Evolutionary conservation across 192 early-diverging fungal species (phyloP).

Genomic region (Blastocladiella britannica): DNA sequence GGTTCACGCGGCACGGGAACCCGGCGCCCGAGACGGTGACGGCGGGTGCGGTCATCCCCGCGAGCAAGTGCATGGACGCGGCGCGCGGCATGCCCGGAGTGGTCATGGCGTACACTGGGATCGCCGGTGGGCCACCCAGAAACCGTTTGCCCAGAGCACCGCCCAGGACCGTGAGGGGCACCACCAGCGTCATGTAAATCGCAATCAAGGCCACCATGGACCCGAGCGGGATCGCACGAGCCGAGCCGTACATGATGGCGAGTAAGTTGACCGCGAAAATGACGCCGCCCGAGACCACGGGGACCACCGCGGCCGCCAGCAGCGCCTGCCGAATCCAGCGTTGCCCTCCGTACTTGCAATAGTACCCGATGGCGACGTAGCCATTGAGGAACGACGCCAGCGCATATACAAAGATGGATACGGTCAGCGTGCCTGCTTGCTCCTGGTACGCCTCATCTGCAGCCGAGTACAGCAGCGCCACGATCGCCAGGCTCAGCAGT

Average conservation of each 20-base stretch:
- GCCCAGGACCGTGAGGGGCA: constrained; percentile 65
- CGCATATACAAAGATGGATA: constrained; percentile 60
- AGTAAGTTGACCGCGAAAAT: constrained; percentile 65
- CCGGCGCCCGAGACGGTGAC: constrained; percentile 10
- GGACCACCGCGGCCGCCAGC: constrained; percentile 45
- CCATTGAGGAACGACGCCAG: constrained; percentile 45
- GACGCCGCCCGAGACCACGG: constrained; percentile 27
- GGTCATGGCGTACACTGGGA: no score
- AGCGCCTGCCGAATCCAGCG: constrained; percentile 46
- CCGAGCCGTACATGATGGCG: constrained; percentile 55
- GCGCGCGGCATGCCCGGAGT: not conserved
- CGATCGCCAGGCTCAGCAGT: constrained; percentile 47
- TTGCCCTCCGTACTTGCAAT: constrained; percentile 39
- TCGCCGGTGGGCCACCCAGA: not conserved
- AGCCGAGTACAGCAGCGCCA: constrained; percentile 39
- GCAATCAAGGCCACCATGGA: constrained; percentile 61
- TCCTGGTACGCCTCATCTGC: constrained; percentile 35
- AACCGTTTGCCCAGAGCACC: constrained; percentile 47
- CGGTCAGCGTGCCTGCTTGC: constrained; percentile 51
- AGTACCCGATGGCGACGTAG: constrained; percentile 43
- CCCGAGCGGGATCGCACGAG: constrained; percentile 70
- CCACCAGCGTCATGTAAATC: constrained; percentile 66
- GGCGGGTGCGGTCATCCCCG: not conserved
- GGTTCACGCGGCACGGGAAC: constrained; percentile 70
- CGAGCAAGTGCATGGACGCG: not conserved